Evolutionary conservation across 2,329 filamentous ascomycete species (phyloP), one percentile per base, ranked within the genome.

Genomic region (Pyrenophora seminiperda): DNA sequence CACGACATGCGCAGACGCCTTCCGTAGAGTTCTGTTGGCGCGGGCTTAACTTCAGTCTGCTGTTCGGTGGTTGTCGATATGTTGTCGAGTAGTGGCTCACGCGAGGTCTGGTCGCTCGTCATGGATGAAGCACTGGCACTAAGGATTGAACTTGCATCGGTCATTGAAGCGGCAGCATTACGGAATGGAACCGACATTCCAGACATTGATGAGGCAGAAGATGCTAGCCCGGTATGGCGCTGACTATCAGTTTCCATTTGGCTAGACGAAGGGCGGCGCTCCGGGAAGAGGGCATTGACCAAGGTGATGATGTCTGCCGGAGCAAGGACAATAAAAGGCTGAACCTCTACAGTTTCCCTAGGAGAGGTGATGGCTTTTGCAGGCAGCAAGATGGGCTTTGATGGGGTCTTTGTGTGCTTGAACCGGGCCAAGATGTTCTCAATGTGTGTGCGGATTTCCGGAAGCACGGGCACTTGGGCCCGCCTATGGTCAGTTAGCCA

Each of bases 261-360:
- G 67, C 59, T 78, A 58, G 87, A 90, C 29, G 80, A 78, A 1
- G 88, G 85, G 32, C 87, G 79, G 45, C 82, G 81, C 63, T 90
- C 87, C 0, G 92, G 92, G 66, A 92, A 96, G 11, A 97, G 81
- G 9, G 88, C 87, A 70, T 94, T 90, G 56, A 95, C 83, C 62
- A 96, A 76, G 2, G 90, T 92, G 29, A 88, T 78, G 58, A 96
- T 77, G 70, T 97, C 92, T 32, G 88, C 83, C 29, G 90, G 85
- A 66, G 88, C 90, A 58, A 96, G 75, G 27, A 93, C 88, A 63
- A 95, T 77, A 66, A 91, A 94, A 24, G 87, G 88, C 65, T 89
- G 88, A 7, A 91, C 87, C 71, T 91, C 88, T 15, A 82, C 82
- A n/a, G 88, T 91, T 71, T 91, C 88, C 54, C 87, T 79, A 9